A percentile compares a stretch with the other conserved stretches of the same genome.
Conservation (phyloP, 1,284 basidiomycete species). For the Pascua sp. region DNA sequence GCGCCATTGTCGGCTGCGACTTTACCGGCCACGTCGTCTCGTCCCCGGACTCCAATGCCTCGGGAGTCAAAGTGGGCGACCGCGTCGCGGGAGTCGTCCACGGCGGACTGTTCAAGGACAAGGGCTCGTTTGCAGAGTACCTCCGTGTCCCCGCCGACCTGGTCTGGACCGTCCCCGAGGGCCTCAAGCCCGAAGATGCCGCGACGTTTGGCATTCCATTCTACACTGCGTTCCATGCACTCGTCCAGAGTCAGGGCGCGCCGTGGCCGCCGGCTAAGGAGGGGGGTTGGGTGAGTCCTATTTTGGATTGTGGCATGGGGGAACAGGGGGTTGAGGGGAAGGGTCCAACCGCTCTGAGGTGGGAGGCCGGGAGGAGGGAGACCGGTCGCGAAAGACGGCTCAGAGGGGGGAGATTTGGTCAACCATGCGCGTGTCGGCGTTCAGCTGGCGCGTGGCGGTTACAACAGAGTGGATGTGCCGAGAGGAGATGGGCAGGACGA, state of each 20-base stretch:
- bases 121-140: constrained; percentile 51
- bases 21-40: constrained; percentile 52
- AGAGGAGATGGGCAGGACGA: too few species aligned
- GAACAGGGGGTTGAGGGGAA: too few species aligned
- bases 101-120: constrained; percentile 46
- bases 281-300: constrained; percentile 23
- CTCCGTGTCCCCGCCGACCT: constrained; percentile 35
- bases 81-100: constrained; percentile 54
- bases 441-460: too few species aligned
- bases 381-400: too few species aligned
- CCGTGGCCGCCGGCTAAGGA: constrained; percentile 16
- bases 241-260: constrained; percentile 10
- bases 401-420: too few species aligned
- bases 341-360: too few species aligned
- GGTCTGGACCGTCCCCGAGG: constrained; percentile 26
- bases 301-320: too few species aligned
- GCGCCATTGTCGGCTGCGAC: constrained; percentile 31
- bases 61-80: constrained; percentile 45
- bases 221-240: constrained; percentile 19
- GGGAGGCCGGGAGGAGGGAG: too few species aligned
- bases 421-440: too few species aligned
- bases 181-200: constrained; percentile 44
- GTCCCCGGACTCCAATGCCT: constrained; percentile 11
- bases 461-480: too few species aligned
- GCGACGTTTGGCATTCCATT: constrained; percentile 49